Conservation (phyloP, 495 filamentous ascomycete species). For the Chaetomium cochliodes region DNA sequence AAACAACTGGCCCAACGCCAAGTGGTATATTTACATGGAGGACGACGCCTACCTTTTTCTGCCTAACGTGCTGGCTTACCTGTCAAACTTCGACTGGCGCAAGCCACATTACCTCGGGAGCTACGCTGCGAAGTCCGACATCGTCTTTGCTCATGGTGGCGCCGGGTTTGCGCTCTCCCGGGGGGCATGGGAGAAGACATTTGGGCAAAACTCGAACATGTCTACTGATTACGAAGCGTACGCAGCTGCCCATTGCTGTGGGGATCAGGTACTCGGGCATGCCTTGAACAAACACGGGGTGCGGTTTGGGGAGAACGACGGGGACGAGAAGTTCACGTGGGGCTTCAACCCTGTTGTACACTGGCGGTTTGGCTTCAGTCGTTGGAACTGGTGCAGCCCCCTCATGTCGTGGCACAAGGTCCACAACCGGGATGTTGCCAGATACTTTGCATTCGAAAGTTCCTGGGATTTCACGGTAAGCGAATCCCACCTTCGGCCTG, state of each 20-base stretch:
- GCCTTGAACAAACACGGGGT: slow-evolving; percentile 21
- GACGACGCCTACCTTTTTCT: slow-evolving; percentile 23
- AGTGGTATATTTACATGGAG: slow-evolving; percentile 26
- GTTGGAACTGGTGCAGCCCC: slow-evolving; percentile 20
- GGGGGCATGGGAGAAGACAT: slow-evolving; percentile 18
- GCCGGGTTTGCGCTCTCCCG: slow-evolving; percentile 18
- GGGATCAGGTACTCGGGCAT: slow-evolving; percentile 21
- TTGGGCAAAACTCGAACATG: slow-evolving; percentile 12
- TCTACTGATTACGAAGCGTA: slow-evolving; percentile 20
- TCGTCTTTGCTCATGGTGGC: slow-evolving; percentile 18
- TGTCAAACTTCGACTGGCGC: slow-evolving; percentile 12
- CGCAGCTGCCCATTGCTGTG: slow-evolving; percentile 19
- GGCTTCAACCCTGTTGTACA: slow-evolving; percentile 22
- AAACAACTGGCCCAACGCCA: slow-evolving; percentile 14
- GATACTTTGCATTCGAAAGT: slow-evolving; percentile 11
- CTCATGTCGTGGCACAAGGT: slow-evolving; percentile 20
- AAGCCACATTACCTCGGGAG: slow-evolving; percentile 19
- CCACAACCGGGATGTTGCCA: slow-evolving; percentile 17
- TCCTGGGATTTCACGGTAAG: slow-evolving; percentile 14
- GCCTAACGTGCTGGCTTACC: slow-evolving; percentile 15
- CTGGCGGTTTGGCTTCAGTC: slow-evolving; percentile 20
- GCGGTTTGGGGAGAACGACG: slow-evolving; percentile 18
- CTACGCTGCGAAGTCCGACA: slow-evolving; percentile 19
- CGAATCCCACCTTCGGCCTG: no score
- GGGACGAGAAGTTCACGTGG: slow-evolving; percentile 23